Evolutionary conservation across 441 rosid genomes (phyloP), one percentile per base, ranked within the genome.

Genomic region (Populus hybrid): DNA sequence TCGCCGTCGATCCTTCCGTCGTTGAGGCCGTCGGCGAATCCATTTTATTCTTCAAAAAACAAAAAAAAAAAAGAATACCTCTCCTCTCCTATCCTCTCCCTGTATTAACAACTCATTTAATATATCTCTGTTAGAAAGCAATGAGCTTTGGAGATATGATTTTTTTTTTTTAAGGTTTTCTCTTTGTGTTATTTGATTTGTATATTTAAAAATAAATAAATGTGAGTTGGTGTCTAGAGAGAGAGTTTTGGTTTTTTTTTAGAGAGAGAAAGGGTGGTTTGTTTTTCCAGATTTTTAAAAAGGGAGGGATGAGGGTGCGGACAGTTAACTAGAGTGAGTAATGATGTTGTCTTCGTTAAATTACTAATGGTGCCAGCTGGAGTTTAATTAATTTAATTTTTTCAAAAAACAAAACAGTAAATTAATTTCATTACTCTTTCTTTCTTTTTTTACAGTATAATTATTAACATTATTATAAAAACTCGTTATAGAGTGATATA

Each of bases 21-120:
- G 81, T 76, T 45, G 88, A 84, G 66, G 83, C 28, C 72, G 91
- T 64, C 78, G 83, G 85, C 68, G 93, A 74, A 42, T 87, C 93
- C 82, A 79, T 53, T 18, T 50, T 21, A 28, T 28, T 28, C 29
- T 28, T 28, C 29, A 28, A 28, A 28, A 28, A 28, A 28, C 29
- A 24, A 24, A 24, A 24, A 50, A 20, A 50, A 53, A 18, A 53
- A 53, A 6, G 1, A 53, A 53, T 0, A 7, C 9, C 61, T 53
- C 2, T 53, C 29, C 29, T 14, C 40, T 36, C 40, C 40, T 36
- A 36, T 36, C 42, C 42, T 38, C 56, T 45, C n/a, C n/a, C 36
- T 35, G 36, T 35, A 35, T 35, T 7, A 35, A 12, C 20, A 12
- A 4, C 56, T 45, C 18, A 45, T 45, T 45, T 14, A 45, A 45